Evolutionary conservation across 2,329 filamentous ascomycete species (phyloP).

Genomic region (Clonostachys sp.): DNA sequence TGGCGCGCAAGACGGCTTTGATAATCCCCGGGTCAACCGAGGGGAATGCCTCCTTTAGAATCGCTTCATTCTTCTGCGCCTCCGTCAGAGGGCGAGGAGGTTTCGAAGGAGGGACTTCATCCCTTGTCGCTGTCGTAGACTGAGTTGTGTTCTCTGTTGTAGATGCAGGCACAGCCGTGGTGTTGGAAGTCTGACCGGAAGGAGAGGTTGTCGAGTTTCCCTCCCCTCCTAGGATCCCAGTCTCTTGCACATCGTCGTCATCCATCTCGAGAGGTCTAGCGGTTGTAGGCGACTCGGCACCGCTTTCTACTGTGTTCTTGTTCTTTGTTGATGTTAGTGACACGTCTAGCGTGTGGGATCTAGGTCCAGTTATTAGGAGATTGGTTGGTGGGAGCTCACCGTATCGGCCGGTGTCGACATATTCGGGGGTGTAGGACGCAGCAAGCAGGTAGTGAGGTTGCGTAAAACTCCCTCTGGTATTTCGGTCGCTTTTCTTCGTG

Average conservation of each 20-base stretch:
- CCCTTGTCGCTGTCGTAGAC: constrained; percentile 9
- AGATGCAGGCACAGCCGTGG: constrained; percentile 5
- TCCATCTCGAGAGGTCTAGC: constrained; percentile 62
- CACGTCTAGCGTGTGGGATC: no score
- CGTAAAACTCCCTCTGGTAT: no score
- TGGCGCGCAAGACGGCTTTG: constrained; percentile 83
- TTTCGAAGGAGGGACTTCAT: constrained; percentile 62
- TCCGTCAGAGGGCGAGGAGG: constrained; percentile 80
- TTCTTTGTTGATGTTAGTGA: constrained; percentile 18
- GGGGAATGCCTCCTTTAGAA: constrained; percentile 91
- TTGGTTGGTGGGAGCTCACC: no score
- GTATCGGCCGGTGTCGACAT: no score
- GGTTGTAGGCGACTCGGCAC: constrained; percentile 62
- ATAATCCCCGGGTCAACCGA: constrained; percentile 74
- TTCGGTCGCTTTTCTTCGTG: no score
- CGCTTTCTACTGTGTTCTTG: constrained; percentile 35
- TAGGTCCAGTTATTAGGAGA: no score
- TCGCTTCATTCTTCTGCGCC: constrained; percentile 79
- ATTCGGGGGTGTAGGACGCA: no score
- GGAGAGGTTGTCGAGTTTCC: constrained; percentile 11
- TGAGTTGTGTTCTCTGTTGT: constrained; percentile 2
- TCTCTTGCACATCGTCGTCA: constrained; percentile 65
- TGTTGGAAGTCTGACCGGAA: constrained; percentile 15
- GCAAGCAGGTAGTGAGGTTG: no score
- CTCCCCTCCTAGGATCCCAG: constrained; percentile 42